Evolutionary conservation across 2,329 filamentous ascomycete species (phyloP).

Genomic region (Xylaria polymorpha): DNA sequence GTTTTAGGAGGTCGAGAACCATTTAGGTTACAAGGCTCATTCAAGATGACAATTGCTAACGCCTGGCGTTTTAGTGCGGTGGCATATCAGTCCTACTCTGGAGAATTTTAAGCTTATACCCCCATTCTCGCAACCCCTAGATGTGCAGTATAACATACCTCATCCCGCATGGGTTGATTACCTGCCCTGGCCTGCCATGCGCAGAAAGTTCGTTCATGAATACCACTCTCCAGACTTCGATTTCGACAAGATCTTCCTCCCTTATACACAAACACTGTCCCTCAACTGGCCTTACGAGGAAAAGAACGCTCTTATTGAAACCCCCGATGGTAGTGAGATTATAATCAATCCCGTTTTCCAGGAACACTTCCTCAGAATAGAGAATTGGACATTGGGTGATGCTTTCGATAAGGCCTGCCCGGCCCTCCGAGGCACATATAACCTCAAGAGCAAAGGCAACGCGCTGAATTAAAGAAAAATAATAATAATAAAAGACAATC

Average conservation of each 20-base stretch:
- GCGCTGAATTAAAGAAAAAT: neutral
- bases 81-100: slow-evolving; percentile 82
- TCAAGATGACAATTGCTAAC: neutral
- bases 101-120: slow-evolving; percentile 85
- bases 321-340: slow-evolving; percentile 70
- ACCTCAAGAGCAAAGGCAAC: slow-evolving; percentile 47
- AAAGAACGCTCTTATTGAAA: slow-evolving; percentile 73
- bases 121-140: slow-evolving; percentile 74
- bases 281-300: slow-evolving; percentile 88
- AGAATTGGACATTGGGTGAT: slow-evolving; percentile 84
- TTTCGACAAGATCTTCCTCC: slow-evolving; percentile 86
- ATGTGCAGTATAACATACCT: slow-evolving; percentile 71
- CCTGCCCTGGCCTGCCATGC: slow-evolving; percentile 81
- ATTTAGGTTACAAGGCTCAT: neutral
- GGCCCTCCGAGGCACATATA: slow-evolving; percentile 59
- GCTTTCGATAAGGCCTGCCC: slow-evolving; percentile 76
- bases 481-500: too few species aligned
- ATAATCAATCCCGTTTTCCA: slow-evolving; percentile 90
- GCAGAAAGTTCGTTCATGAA: slow-evolving; percentile 60
- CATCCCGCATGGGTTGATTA: slow-evolving; percentile 89
- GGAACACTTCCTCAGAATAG: slow-evolving; percentile 76
- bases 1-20: neutral
- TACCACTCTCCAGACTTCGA: slow-evolving; percentile 61
- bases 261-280: slow-evolving; percentile 79
- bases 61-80: slow-evolving; percentile 64